A percentile compares a stretch with the other conserved stretches of the same genome.
Conservation (phyloP, 2,329 filamentous ascomycete species). For the Aschersonia sp. region DNA sequence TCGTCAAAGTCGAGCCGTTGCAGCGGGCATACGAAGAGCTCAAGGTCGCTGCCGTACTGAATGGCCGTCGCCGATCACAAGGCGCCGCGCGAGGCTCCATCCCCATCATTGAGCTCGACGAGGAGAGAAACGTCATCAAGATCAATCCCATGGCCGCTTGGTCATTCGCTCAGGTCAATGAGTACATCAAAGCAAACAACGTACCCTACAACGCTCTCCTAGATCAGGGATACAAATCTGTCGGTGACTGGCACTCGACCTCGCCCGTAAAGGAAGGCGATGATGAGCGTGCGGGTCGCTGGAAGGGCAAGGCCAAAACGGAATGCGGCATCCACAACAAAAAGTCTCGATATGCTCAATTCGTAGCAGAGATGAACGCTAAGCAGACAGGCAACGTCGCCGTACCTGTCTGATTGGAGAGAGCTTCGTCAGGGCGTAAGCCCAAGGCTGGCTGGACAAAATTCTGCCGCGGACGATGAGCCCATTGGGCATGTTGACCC, state of each 20-base stretch:
- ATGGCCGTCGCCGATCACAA: slow-evolving; percentile 80
- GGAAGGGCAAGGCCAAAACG: slow-evolving; percentile 92
- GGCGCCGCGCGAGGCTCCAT: slow-evolving; percentile 84
- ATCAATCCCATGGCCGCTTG: slow-evolving; percentile 95
- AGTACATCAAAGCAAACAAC: slow-evolving; percentile 71
- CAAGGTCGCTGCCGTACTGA: slow-evolving; percentile 78
- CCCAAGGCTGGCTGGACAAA: neutral
- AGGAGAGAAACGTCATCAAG: slow-evolving; percentile 81
- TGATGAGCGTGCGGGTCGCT: slow-evolving; percentile 89
- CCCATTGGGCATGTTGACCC: too few relatives aligned
- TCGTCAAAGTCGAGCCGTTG: slow-evolving; percentile 94
- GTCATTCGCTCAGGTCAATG: slow-evolving; percentile 78
- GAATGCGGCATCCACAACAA: slow-evolving; percentile 99
- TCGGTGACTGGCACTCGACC: slow-evolving; percentile 97
- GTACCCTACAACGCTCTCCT: slow-evolving; percentile 91
- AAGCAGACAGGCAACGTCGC: slow-evolving; percentile 31
- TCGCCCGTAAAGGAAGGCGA: slow-evolving; percentile 79
- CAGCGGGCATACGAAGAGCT: slow-evolving; percentile 82
- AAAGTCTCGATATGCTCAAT: slow-evolving; percentile 82
- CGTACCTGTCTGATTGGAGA: slow-evolving; percentile 9
- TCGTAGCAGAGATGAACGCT: slow-evolving; percentile 61
- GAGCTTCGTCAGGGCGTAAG: neutral
- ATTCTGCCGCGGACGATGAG: neutral
- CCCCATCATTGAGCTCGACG: slow-evolving; percentile 81
- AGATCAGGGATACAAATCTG: slow-evolving; percentile 90